phyloP scores from a whole-genome alignment of 2,329 filamentous ascomycete species.

The Geoglossum cookeanum region DNA sequence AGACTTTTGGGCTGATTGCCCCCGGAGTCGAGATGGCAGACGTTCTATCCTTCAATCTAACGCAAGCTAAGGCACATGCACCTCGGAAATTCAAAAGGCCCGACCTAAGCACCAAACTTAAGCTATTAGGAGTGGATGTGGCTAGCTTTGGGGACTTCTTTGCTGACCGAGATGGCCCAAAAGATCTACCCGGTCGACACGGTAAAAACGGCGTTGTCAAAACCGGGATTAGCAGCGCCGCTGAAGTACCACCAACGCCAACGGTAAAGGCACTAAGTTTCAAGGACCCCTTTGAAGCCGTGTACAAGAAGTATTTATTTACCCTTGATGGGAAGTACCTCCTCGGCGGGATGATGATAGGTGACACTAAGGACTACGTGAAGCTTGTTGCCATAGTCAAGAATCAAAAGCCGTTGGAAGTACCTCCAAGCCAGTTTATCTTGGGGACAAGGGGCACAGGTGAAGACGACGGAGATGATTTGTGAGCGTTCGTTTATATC shows the following conservation, averaged over 20 bases:
- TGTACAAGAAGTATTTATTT: conserved; percentile 91
- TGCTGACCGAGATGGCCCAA: conserved; percentile 67
- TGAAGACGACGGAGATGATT: conserved; percentile 56
- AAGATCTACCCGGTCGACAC: conserved; percentile 42
- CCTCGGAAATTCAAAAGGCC: conserved; percentile 58
- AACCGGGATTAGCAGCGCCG: conserved; percentile 31
- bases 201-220: conserved; percentile 25
- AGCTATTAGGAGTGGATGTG: conserved; percentile 75
- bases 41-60: conserved; percentile 77
- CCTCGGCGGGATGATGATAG: conserved; percentile 94
- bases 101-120: conserved; percentile 80
- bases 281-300: conserved; percentile 68
- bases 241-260: conserved; percentile 34
- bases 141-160: conserved; percentile 92
- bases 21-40: conserved; percentile 89
- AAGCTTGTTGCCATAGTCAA: conserved; percentile 79
- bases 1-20: conserved; percentile 76
- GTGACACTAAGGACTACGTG: conserved; percentile 77
- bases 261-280: conserved; percentile 72
- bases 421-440: conserved; percentile 67
- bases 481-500: conserved; percentile 24
- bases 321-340: conserved; percentile 78
- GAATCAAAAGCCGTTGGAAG: conserved; percentile 57
- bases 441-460: conserved; percentile 56
- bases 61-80: conserved; percentile 54